Base-by-base conservation (phyloP, 2,329 filamentous ascomycete species). In the Leptographium procerum region DNA sequence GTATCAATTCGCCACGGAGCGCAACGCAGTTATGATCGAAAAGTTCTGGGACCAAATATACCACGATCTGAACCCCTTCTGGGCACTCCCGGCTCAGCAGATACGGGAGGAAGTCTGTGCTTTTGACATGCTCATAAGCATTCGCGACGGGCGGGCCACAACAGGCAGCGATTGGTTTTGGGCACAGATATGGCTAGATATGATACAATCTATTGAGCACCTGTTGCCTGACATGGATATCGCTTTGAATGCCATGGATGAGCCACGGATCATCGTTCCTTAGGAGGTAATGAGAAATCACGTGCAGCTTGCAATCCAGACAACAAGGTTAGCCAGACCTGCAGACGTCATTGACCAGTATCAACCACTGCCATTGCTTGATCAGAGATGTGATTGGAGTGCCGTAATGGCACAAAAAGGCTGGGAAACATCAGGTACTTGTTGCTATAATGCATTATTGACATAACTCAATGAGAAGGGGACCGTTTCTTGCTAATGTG, bases 191-290 rank as follows among this genome's bases (percentile, higher is more conserved):
- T 82, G 81, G 80, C 68, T 79, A 34, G 69, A 77, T 55, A 71
- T 83, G 71, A 72, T 81, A 64, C 71, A 75, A 59, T 75, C 75
- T 0, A 74, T 84, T n/a, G 75, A 79, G 61, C 70, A 78, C 45
- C 60, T 80, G 57, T 71, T 87, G 19, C 84, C 84, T 1, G 84
- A 88, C 64, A 83, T 88, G 79, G 84, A 87, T 61, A 76, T 87
- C 59, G 77, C 84, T 0, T 74, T 87, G 60, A 88, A 87, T 62
- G 75, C 79, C 34, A 82, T 87, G 77, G 85, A 88, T 64, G 84
- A 87, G 66, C 84, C 84, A 45, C 75, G 84, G 29, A 65, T 88
- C 10, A 77, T 87, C 14, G 80, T 82, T 2, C 78, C 83, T 3
- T 86, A 79, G 76, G 83, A 87, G 65, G 77, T 82, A 7, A 78